Percentiles rank a stretch among this genome's conserved stretches.
phyloP scores from a whole-genome alignment of 2,329 filamentous ascomycete species.

The Hypoxylon sp. region DNA sequence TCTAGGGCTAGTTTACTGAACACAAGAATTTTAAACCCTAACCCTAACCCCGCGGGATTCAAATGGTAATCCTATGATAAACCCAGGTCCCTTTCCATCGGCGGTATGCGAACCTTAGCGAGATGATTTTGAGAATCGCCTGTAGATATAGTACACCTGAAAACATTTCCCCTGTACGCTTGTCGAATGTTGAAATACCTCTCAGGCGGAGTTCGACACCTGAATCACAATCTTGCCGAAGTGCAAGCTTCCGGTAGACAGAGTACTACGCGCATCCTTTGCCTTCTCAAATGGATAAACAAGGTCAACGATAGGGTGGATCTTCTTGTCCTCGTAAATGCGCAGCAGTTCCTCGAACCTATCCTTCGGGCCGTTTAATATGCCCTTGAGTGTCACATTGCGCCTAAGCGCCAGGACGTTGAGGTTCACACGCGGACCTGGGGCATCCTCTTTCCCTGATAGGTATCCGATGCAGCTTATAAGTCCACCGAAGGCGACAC shows the following conservation, averaged over 20 bases:
- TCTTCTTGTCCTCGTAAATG: slow-evolving; percentile 55
- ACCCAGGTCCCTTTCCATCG: no score
- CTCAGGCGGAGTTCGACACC: no score
- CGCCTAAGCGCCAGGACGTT: slow-evolving; percentile 57
- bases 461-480: slow-evolving; percentile 56
- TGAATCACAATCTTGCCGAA: slow-evolving; percentile 66
- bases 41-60: no score
- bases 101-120: no score
- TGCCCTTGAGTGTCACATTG: slow-evolving; percentile 55
- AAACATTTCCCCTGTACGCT: no score
- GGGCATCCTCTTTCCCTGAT: slow-evolving; percentile 50
- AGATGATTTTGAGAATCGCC: no score
- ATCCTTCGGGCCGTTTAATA: slow-evolving; percentile 66
- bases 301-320: slow-evolving; percentile 58
- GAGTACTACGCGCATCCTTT: slow-evolving; percentile 59
- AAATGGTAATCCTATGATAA: no score
- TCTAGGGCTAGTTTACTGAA: no score
- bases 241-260: slow-evolving; percentile 61
- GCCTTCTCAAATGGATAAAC: slow-evolving; percentile 58
- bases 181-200: no score
- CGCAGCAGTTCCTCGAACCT: slow-evolving; percentile 63
- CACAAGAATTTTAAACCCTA: no score
- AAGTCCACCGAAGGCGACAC: slow-evolving; percentile 54
- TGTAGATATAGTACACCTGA: no score
- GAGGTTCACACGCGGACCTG: slow-evolving; percentile 60